Percentiles rank a stretch among this genome's conserved stretches.
These are phyloP conservation scores for Tulasnella sp. DNA, from an alignment of 768 basidiomycete genomes.

Conservation along the genomic window DNA sequence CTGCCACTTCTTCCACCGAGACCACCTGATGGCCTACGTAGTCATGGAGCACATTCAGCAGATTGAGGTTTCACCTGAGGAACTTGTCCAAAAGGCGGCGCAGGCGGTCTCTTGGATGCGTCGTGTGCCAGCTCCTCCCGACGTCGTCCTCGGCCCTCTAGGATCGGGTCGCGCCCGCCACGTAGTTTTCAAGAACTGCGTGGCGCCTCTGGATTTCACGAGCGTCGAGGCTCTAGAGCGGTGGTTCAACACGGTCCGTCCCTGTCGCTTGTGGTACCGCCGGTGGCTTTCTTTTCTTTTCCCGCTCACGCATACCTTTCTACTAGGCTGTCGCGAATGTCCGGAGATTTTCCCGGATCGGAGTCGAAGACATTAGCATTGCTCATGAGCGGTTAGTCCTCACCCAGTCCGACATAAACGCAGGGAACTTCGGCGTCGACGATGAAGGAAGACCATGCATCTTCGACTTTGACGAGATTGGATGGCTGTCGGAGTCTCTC, in stretches of 20 bases:
- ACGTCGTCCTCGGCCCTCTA: conserved; percentile 24
- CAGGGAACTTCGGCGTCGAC: conserved; percentile 30
- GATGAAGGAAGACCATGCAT: conserved; percentile 26
- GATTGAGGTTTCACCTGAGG: conserved; percentile 19
- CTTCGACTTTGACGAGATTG: conserved; percentile 29
- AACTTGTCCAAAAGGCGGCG: conserved; percentile 23
- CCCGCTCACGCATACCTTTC: not conserved
- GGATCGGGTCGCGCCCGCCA: conserved; percentile 26
- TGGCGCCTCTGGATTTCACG: conserved; percentile 24
- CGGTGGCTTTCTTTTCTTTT: conserved; percentile 11
- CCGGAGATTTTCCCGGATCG: not conserved
- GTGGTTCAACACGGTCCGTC: conserved; percentile 24
- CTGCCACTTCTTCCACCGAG: conserved; percentile 23
- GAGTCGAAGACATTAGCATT: conserved; percentile 24
- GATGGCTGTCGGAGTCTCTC: conserved; percentile 28
- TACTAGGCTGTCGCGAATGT: conserved; percentile 19
- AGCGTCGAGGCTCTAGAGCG: conserved; percentile 22
- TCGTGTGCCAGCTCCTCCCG: conserved; percentile 26
- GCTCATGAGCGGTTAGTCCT: conserved; percentile 28
- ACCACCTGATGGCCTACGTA: conserved; percentile 24
- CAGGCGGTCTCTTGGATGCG: conserved; percentile 28
- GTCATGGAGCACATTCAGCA: conserved; percentile 30
- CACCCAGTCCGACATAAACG: conserved; percentile 31
- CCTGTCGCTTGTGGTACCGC: not conserved
- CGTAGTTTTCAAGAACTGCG: conserved; percentile 25